These are phyloP conservation scores for Trichoderma brevicompactum DNA, from an alignment of 2,329 filamentous ascomycete species.

Conservation along the genomic window DNA sequence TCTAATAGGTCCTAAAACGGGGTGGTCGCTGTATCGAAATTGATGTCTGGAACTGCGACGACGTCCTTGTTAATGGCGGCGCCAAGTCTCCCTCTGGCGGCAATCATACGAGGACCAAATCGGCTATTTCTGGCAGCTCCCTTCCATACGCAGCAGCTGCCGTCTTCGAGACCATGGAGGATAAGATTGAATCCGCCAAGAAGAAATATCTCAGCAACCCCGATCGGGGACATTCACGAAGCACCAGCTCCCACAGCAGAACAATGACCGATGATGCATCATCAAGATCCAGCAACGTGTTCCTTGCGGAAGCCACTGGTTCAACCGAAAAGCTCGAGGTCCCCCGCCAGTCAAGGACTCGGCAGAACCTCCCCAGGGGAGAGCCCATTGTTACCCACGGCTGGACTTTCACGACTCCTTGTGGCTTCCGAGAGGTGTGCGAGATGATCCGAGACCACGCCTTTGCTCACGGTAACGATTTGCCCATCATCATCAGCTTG, in stretches of 20 bases:
- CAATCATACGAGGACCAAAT: constrained; percentile 54
- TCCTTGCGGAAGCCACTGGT: constrained; percentile 39
- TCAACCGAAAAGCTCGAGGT: constrained; percentile 44
- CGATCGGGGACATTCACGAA: constrained; percentile 45
- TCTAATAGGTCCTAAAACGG: constrained; percentile 65
- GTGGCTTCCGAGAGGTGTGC: constrained; percentile 86
- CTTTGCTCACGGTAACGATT: constrained; percentile 71
- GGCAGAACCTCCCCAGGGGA: constrained; percentile 44
- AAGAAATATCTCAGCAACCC: constrained; percentile 38
- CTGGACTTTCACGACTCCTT: constrained; percentile 82
- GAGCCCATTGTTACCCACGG: constrained; percentile 84
- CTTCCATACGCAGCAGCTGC: constrained; percentile 52
- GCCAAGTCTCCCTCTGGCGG: constrained; percentile 45
- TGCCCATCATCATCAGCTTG: constrained; percentile 88
- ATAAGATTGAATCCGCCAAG: constrained; percentile 36
- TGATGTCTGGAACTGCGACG: constrained; percentile 85
- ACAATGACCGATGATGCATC: constrained; percentile 39
- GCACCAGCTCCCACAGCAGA: constrained; percentile 46
- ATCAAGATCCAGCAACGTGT: constrained; percentile 39
- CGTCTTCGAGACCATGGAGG: constrained; percentile 44
- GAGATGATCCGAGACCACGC: constrained; percentile 76
- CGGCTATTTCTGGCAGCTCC: constrained; percentile 53
- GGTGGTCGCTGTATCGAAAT: constrained; percentile 93
- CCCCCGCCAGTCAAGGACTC: constrained; percentile 35
- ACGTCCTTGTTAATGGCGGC: constrained; percentile 40